Base-by-base conservation (phyloP, 2,329 filamentous ascomycete species). In the Pleoardoris graminearum region DNA sequence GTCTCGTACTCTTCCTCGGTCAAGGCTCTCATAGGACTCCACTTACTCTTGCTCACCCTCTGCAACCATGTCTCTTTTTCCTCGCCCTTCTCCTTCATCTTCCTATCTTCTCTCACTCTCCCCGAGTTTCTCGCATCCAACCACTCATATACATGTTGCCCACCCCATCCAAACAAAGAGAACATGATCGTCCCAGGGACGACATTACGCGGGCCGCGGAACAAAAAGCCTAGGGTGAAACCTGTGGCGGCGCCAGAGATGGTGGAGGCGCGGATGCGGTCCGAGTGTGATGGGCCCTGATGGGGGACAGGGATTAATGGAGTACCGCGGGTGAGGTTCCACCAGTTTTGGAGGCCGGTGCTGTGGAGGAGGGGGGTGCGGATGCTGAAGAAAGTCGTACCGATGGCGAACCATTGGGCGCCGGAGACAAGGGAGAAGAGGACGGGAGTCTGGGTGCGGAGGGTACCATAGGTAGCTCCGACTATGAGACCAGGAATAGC, bases 401-500 rank as follows among this genome's bases (percentile, higher is more conserved):
- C 90, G 33, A 95, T 80, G 36, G 84, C 81, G 72, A 90, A 90
- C 84, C 90, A 96, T 75, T 96, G 91, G 35, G 90, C 78, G 16
- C 90, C 88, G 19, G 87, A 86, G 32, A 86, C 81, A 11, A 87
- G 62, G 0, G 90, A 87, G 74, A 91, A 93, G 6, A 93, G 74
- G 2, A 85, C 70, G 3, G 83, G 80, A 3, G 89, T 86, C 12
- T 82, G 83, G 16, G 87, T 87, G 52, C 85, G 82, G 42, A 92
- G 54, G 16, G 79, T 77, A 27, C 78, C 78, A 44, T 72, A 71
- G 43, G 76, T 69, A 46, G 76, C 74, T 33, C 78, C 79, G 46
- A 76, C 60, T 16, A 75, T 72, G 41, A 95, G 87, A 23, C 90
- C 91, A 30, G 82, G 81, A 44, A 87, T 82, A 46, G 88, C 86